Percentiles rank a stretch among this genome's conserved stretches.
Conservation (phyloP, 257 asterid genomes). For the Cordia subcordata region DNA sequence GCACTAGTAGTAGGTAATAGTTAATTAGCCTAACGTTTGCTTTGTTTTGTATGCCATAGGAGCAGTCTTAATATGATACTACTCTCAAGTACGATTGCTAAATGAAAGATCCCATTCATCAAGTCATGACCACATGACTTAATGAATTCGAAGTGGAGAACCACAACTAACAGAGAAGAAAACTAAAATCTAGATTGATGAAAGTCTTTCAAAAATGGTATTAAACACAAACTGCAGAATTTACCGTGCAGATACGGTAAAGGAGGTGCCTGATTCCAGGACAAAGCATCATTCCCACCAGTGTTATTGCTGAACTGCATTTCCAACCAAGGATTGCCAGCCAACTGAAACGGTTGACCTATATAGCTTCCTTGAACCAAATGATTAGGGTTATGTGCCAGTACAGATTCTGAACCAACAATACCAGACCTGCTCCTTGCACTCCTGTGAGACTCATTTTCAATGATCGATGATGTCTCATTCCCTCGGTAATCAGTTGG, state of each 20-base stretch:
- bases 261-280: slow-evolving; percentile 61
- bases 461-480: slow-evolving; percentile 24
- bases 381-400: slow-evolving; percentile 35
- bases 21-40: no score
- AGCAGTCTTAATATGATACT: neutral
- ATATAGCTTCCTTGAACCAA: slow-evolving; percentile 53
- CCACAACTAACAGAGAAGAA: neutral
- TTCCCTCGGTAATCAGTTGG: slow-evolving; percentile 31
- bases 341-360: slow-evolving; percentile 48
- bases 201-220: neutral
- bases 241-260: slow-evolving; percentile 47
- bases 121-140: no score
- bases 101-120: neutral
- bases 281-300: slow-evolving; percentile 42
- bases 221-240: neutral
- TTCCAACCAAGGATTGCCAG: slow-evolving; percentile 64
- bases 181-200: neutral
- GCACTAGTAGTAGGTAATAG: no score
- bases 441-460: slow-evolving; percentile 35
- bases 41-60: neutral
- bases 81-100: neutral
- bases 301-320: slow-evolving; percentile 38
- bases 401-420: slow-evolving; percentile 37
- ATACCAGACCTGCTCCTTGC: slow-evolving; percentile 37
- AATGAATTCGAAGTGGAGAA: no score